A percentile compares a stretch with the other conserved stretches of the same genome.
Conservation (phyloP, 768 basidiomycete species). For the Trametes villosa region DNA sequence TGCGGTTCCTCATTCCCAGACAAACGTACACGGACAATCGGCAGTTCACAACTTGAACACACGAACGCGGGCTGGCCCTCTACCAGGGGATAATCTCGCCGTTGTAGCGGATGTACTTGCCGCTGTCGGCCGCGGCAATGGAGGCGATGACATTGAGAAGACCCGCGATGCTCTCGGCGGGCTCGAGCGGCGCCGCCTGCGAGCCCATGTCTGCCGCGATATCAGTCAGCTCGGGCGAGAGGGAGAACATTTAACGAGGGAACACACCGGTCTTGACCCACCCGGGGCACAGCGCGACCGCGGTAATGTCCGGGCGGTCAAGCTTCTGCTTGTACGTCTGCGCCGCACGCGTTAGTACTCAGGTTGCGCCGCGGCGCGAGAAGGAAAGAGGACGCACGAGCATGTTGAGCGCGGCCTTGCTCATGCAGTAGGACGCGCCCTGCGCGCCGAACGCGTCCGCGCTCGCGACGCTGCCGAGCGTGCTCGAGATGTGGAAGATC, state of each 20-base stretch:
- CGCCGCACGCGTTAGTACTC: no score
- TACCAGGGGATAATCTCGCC: constrained; percentile 16
- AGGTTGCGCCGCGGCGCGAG: no score
- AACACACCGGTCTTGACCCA: constrained; percentile 23
- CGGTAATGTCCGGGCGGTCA: constrained; percentile 17
- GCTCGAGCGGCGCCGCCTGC: background rate
- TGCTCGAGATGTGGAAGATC: constrained; percentile 16
- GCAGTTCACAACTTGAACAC: no score
- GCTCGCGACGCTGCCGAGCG: background rate
- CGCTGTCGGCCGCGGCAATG: constrained; percentile 7
- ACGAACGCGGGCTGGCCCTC: no score
- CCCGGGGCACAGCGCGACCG: constrained; percentile 20
- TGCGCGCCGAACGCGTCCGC: background rate
- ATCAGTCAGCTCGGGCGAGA: background rate
- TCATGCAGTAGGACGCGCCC: background rate
- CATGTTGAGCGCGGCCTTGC: constrained; percentile 24
- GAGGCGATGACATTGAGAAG: constrained; percentile 2
- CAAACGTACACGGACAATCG: no score
- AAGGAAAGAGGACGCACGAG: no score
- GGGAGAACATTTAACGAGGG: background rate
- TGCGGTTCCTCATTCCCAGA: no score
- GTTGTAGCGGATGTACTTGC: constrained; percentile 11
- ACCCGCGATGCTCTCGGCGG: constrained; percentile 11
- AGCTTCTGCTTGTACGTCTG: constrained; percentile 26
- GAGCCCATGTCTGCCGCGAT: constrained; percentile 8